phyloP scores from a whole-genome alignment of 202 grass and related monocot species.

The Carex arenaria region DNA sequence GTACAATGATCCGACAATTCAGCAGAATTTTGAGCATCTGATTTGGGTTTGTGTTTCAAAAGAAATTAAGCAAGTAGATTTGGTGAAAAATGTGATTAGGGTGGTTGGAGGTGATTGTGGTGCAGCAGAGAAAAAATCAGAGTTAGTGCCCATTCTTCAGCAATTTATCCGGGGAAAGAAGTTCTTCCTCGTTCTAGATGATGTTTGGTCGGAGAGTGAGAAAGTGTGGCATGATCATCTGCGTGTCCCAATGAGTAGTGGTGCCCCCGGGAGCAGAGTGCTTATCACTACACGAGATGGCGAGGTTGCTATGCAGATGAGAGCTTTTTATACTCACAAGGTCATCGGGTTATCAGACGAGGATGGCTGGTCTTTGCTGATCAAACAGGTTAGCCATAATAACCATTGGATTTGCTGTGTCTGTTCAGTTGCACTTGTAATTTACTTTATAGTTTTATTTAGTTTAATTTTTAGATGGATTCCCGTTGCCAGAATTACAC shows the following conservation, averaged over 20 bases:
- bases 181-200: slow-evolving; percentile 24
- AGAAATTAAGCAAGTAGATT: slow-evolving; percentile 2
- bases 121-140: not conserved
- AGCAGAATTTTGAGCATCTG: not conserved
- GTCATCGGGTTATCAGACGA: not conserved
- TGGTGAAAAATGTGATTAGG: slow-evolving; percentile 19
- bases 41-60: slow-evolving; percentile 6
- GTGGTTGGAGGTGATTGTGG: not conserved
- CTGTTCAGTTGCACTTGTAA: too few relatives aligned
- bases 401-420: not conserved
- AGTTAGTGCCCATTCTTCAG: not conserved
- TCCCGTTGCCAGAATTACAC: too few relatives aligned
- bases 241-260: not conserved
- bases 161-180: not conserved
- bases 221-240: slow-evolving; percentile 3
- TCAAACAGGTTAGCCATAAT: not conserved
- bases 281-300: slow-evolving; percentile 12
- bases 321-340: not conserved
- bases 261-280: not conserved
- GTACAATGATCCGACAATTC: slow-evolving; percentile 19
- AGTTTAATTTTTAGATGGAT: too few relatives aligned
- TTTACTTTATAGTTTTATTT: too few relatives aligned
- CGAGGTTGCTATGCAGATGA: not conserved
- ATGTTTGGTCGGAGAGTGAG: slow-evolving; percentile 12
- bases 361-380: not conserved